These are phyloP conservation scores for Botryotinia globosa DNA, from an alignment of 2,329 filamentous ascomycete genomes.

Conservation along the genomic window DNA sequence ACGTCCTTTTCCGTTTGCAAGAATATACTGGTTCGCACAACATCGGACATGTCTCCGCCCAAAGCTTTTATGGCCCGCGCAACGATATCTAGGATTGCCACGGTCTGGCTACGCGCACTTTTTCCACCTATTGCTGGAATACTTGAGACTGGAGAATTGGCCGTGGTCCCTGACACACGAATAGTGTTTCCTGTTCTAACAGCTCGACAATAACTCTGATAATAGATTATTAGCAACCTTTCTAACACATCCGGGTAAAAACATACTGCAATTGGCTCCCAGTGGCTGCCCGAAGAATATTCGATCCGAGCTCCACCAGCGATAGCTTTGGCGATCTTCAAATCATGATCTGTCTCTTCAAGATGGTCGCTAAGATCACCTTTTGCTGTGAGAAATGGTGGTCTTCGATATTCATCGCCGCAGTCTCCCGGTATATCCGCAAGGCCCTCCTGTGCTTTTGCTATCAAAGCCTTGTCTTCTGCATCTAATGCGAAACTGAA, in stretches of 20 bases:
- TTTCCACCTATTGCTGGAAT: background rate
- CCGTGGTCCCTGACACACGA: background rate
- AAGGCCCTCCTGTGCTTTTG: background rate
- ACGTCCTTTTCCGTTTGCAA: background rate
- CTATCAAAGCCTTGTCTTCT: background rate
- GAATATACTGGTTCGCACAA: background rate
- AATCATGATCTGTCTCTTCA: background rate
- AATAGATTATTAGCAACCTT: background rate
- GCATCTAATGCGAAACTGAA: background rate
- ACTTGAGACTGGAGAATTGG: background rate
- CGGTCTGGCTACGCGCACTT: background rate
- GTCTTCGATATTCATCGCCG: background rate
- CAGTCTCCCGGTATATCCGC: background rate
- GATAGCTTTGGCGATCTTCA: background rate
- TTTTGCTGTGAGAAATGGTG: background rate
- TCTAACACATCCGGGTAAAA: background rate
- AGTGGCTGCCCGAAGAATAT: background rate
- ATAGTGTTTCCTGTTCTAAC: background rate
- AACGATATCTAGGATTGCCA: background rate
- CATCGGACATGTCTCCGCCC: background rate
- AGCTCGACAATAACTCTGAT: background rate
- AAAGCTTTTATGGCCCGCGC: background rate
- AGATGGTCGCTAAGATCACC: background rate
- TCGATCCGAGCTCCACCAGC: background rate
- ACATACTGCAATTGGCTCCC: background rate